Evolutionary conservation across 768 basidiomycete genomes (phyloP), one percentile per base, ranked within the genome.

Genomic region (Trametes gibbosa): DNA sequence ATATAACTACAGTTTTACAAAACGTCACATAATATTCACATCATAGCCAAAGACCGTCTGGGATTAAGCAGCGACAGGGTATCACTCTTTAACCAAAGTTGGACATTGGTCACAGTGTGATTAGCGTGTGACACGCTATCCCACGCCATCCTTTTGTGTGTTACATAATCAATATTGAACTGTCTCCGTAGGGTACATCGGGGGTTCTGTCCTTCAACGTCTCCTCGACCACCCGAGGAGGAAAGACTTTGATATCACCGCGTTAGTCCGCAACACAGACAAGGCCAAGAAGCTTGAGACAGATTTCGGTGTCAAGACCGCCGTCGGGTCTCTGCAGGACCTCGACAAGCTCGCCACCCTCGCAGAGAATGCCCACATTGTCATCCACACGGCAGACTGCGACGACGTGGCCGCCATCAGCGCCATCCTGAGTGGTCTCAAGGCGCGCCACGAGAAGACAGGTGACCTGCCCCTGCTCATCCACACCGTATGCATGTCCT

Each of bases 361-460:
- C 19, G 74, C 82, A 4, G 71, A 72, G 43, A 71, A 76, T 25
- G 74, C 81, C 5, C 80, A 83, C 64, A 57, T 83, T 21, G 64
- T 69, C 19, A 45, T 65, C 13, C 50, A 89, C 63, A 85, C 85
- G 81, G 77, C 78, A 1, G 73, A 80, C 63, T 50, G 75, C 4
- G 84, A 88, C 61, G 69, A 85, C 49, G 50, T 79, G 0, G 66
- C 66, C 2, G 79, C 79, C 0, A 74, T 74, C 0, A 62, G 75
- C 34, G 80, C 82, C 0, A 79, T 81, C 14, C 67, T 88, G 56
- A 72, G 66, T 12, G 86, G 87, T 1, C 56, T 83, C 63, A 83
- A 80, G 72, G 77, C 73, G 59, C 70, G 75, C 16, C 69, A 77
- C 49, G 72, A 76, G 46, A 66, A 62, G 21, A 80, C 78, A 0